These are phyloP conservation scores for Boletellus ananas DNA, from an alignment of 768 basidiomycete genomes.

Conservation along the genomic window DNA sequence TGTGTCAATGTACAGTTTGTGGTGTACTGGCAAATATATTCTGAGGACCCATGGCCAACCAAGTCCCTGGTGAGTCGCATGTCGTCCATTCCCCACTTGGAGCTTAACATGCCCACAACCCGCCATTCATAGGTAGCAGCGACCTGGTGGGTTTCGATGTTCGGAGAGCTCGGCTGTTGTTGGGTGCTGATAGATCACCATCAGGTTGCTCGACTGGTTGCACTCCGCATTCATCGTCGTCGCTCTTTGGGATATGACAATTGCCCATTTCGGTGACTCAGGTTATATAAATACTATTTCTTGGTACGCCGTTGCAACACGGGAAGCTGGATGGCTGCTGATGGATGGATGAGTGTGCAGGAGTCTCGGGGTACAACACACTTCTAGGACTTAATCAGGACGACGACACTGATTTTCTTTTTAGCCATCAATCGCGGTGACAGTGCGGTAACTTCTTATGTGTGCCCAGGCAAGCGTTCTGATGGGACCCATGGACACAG, in stretches of 20 bases:
- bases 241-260: conserved; percentile 23
- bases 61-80: conserved; percentile 12
- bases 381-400: neutral
- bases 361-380: conserved; percentile 22
- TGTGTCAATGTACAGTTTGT: conserved; percentile 25
- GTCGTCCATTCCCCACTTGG: neutral
- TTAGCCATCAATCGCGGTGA: conserved; percentile 20
- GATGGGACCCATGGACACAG: conserved; percentile 2
- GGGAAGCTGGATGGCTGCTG: neutral
- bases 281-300: conserved; percentile 11
- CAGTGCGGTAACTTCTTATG: conserved; percentile 7
- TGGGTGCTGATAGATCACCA: neutral
- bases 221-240: conserved; percentile 21
- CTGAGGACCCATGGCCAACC: conserved; percentile 13
- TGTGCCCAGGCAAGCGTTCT: neutral
- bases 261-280: conserved; percentile 18
- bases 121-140: conserved; percentile 12
- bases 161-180: neutral
- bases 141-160: conserved; percentile 14
- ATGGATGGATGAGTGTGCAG: conserved; percentile 2
- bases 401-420: neutral
- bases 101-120: neutral
- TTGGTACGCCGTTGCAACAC: conserved; percentile 13
- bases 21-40: conserved; percentile 19
- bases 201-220: conserved; percentile 23